Percentiles rank a stretch among this genome's conserved stretches.
phyloP scores from a whole-genome alignment of 2,329 filamentous ascomycete species.

The Claviceps arundinis region DNA sequence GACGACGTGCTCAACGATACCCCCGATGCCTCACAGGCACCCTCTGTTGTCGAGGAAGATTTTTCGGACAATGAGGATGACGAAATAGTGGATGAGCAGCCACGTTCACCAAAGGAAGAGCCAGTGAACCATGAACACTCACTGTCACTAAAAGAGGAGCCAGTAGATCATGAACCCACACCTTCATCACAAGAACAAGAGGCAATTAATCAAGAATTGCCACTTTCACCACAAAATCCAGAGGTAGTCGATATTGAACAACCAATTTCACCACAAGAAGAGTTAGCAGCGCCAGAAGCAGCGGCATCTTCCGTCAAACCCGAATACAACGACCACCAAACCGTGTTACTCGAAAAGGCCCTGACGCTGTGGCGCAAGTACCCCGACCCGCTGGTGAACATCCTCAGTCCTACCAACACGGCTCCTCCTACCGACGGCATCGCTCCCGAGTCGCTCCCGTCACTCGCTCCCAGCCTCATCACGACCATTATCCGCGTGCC shows the following conservation, averaged over 20 bases:
- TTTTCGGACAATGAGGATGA: conserved; percentile 10
- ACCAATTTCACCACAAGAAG: neutral
- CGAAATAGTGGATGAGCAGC: neutral
- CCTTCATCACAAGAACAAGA: too few species aligned
- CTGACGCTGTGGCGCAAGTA: conserved; percentile 52
- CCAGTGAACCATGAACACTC: too few species aligned
- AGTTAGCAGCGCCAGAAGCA: neutral
- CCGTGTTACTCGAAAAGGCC: conserved; percentile 37
- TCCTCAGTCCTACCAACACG: conserved; percentile 48
- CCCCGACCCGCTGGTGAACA: conserved; percentile 40
- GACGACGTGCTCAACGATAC: conserved; percentile 46
- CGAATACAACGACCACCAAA: conserved; percentile 34
- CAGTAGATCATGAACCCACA: neutral
- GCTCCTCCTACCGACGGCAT: conserved; percentile 55
- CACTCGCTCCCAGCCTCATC: conserved; percentile 52
- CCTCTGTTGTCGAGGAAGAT: conserved; percentile 18
- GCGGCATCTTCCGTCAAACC: neutral
- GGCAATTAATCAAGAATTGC: too few species aligned
- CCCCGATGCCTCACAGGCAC: conserved; percentile 36
- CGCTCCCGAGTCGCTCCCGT: conserved; percentile 29
- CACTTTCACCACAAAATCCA: too few species aligned
- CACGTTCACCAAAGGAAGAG: too few species aligned
- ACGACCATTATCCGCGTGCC: conserved; percentile 64
- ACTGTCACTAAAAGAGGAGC: too few species aligned
- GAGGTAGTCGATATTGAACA: neutral